Evolutionary conservation across 2,329 filamentous ascomycete species (phyloP).

Genomic region (Corynespora cassiicola): DNA sequence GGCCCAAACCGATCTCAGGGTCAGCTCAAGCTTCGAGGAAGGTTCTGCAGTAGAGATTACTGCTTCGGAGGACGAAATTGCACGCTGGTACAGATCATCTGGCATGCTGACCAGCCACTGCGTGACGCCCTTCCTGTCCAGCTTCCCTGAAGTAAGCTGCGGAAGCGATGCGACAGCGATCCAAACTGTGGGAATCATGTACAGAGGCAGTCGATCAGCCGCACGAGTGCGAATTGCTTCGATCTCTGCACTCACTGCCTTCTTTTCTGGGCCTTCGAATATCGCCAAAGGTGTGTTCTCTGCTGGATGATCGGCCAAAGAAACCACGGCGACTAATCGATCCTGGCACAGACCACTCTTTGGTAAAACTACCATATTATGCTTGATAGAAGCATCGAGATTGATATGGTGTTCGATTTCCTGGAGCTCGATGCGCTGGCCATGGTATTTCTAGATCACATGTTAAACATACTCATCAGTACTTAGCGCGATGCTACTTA

Average conservation of each 20-base stretch:
- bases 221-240: slow-evolving; percentile 21
- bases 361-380: slow-evolving; percentile 46
- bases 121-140: slow-evolving; percentile 16
- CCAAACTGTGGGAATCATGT: slow-evolving; percentile 15
- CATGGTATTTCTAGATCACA: slow-evolving; percentile 35
- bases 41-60: slow-evolving; percentile 3
- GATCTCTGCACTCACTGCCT: slow-evolving; percentile 2
- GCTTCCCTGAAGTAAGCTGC: slow-evolving; percentile 20
- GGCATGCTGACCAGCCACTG: slow-evolving; percentile 24
- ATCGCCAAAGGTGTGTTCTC: slow-evolving; percentile 23
- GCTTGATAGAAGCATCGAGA: slow-evolving; percentile 16
- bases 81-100: slow-evolving; percentile 19
- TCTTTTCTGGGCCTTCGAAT: slow-evolving; percentile 13
- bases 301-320: slow-evolving; percentile 35
- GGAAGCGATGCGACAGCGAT: slow-evolving; percentile 24
- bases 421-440: slow-evolving; percentile 32
- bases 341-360: slow-evolving; percentile 46
- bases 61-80: slow-evolving; percentile 14
- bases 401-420: slow-evolving; percentile 35
- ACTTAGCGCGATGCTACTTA: slow-evolving; percentile 9
- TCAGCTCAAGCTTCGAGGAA: slow-evolving; percentile 20
- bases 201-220: slow-evolving; percentile 24
- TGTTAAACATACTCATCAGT: neutral
- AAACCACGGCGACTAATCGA: slow-evolving; percentile 50
- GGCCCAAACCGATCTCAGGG: slow-evolving; percentile 34